phyloP scores from a whole-genome alignment of 2,329 filamentous ascomycete genomes.

The Xylaria sp. region DNA sequence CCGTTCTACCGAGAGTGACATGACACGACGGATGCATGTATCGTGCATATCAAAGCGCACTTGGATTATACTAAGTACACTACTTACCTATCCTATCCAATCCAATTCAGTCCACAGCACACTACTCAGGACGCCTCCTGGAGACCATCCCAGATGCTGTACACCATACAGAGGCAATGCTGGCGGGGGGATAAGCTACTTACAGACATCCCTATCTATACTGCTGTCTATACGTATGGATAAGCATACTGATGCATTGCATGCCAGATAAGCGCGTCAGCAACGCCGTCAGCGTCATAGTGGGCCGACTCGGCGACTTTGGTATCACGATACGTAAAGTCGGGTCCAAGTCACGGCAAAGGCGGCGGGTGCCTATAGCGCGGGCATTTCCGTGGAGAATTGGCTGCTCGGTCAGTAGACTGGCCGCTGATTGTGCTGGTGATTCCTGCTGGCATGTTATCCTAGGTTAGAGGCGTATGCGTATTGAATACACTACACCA shows the following conservation, averaged over 20 bases:
- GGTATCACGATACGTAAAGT: slow-evolving; percentile 14
- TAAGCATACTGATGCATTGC: not conserved
- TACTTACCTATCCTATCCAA: not conserved
- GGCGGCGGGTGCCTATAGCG: slow-evolving; percentile 15
- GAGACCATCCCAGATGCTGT: slow-evolving; percentile 1
- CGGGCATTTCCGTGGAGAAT: slow-evolving; percentile 4
- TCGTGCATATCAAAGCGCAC: slow-evolving; percentile 4
- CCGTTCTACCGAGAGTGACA: slow-evolving; percentile 35
- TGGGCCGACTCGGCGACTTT: slow-evolving; percentile 12
- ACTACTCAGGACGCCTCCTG: not conserved
- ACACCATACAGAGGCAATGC: not conserved
- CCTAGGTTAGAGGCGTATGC: not conserved
- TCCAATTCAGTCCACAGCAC: too few relatives aligned
- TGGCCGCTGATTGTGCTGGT: not conserved
- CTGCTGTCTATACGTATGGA: not conserved
- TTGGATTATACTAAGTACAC: not conserved
- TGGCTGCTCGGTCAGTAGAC: slow-evolving; percentile 4
- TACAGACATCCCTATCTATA: not conserved
- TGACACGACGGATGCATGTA: slow-evolving; percentile 13
- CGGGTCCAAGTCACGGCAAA: not conserved
- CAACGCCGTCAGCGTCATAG: slow-evolving; percentile 7
- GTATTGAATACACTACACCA: too few relatives aligned
- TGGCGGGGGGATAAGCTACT: not conserved
- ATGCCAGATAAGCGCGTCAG: not conserved
- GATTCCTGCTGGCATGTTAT: too few relatives aligned